Conservation (phyloP, 1,284 basidiomycete genomes). For the Malassezia globosa region DNA sequence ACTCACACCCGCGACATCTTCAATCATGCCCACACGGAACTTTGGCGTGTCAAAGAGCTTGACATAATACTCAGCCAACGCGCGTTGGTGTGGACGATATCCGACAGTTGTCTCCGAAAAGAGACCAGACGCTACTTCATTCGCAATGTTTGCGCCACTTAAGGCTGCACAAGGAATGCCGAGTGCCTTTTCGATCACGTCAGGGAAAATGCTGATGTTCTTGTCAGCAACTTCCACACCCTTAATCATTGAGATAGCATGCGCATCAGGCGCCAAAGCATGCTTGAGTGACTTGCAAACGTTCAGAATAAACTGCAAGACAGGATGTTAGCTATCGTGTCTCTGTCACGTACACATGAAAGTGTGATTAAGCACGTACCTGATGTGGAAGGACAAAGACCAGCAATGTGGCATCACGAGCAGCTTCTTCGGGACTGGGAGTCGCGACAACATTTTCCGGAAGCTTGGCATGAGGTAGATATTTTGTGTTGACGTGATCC, state of each 20-base stretch:
- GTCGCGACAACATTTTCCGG: slow-evolving; percentile 53
- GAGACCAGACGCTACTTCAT: slow-evolving; percentile 52
- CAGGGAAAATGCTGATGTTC: slow-evolving; percentile 54
- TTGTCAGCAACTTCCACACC: slow-evolving; percentile 48
- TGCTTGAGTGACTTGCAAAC: slow-evolving; percentile 40
- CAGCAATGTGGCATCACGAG: slow-evolving; percentile 53
- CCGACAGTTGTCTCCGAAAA: slow-evolving; percentile 55
- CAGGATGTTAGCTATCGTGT: slow-evolving; percentile 38
- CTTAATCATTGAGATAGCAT: slow-evolving; percentile 48
- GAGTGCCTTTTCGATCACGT: slow-evolving; percentile 53
- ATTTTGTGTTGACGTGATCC: slow-evolving; percentile 54
- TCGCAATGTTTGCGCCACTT: slow-evolving; percentile 55
- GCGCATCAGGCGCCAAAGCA: slow-evolving; percentile 32
- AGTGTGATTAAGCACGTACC: no score
- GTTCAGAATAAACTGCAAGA: slow-evolving; percentile 48
- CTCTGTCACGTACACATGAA: background rate
- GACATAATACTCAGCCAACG: slow-evolving; percentile 32
- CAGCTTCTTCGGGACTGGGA: slow-evolving; percentile 51
- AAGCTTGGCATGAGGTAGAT: slow-evolving; percentile 52
- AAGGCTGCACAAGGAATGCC: slow-evolving; percentile 52
- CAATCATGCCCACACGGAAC: slow-evolving; percentile 53
- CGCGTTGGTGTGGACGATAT: slow-evolving; percentile 47
- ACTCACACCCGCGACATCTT: slow-evolving; percentile 54
- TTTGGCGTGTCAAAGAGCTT: slow-evolving; percentile 51
- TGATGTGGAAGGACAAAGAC: slow-evolving; percentile 54